Evolutionary conservation across 129 eudicot genomes (phyloP), one percentile per base, ranked within the genome.

Genomic region (Arctium minus): DNA sequence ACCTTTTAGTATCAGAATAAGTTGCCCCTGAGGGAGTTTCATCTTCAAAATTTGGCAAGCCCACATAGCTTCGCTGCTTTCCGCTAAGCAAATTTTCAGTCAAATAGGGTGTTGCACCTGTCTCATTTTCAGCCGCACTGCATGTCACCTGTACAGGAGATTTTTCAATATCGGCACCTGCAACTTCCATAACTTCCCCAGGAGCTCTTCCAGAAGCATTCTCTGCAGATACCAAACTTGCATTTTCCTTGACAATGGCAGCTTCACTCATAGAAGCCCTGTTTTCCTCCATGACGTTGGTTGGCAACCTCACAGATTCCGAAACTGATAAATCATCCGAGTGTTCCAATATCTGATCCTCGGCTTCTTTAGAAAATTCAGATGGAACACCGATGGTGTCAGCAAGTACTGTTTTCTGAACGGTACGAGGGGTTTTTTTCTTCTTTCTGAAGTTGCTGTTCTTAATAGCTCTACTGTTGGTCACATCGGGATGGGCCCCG

Each of bases 111-210:
- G 64, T 78, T 29, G 74, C 74, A 64, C 39, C 56, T 74, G 56
- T 46, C 76, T 64, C 42, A 36, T 35, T 15, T 69, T 29, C 15
- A 32, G 40, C 42, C 30, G 80, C 12, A 76, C 42, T 13, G 10
- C 13, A 9, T 32, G 80, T 32, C 3, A 31, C 5, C 80, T 50
- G 70, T 8, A 27, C 35, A 53, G 77, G 38, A 8, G 44, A 31
- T 15, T 82, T 17, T 75, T 82, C 81, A 35, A 15, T 42, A 64
- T 48, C 70, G 36, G 79, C 79, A 82, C 18, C 69, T 37, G 68
- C 50, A 42, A 8, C 75, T 75, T 64, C 76, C 80, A 44, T 75
- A 18, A 11, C 76, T 82, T 83, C 82, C 31, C 50, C 53, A 80
- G 32, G 10, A 71, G 35, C 35, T 17, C 46, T 46, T 46, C 56